Conservation (phyloP, 1,284 basidiomycete species). For the Ustilago lituana region DNA sequence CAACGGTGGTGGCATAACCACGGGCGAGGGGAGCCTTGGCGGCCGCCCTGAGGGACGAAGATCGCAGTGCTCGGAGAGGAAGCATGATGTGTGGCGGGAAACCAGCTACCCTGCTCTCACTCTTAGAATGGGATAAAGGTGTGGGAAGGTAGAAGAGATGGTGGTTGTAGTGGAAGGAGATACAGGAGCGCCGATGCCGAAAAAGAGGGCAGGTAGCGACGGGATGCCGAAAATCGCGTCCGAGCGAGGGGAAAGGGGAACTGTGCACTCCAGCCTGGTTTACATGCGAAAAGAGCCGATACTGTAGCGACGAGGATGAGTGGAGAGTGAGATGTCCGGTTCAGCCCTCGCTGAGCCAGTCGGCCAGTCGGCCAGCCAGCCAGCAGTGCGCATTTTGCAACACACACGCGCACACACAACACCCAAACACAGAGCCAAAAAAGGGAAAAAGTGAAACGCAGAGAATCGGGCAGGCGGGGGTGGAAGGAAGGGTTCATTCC, state of each 20-base stretch:
- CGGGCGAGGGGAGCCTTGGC: conserved; percentile 53
- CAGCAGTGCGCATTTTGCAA: conserved; percentile 20
- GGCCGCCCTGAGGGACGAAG: conserved; percentile 49
- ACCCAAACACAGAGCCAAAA: background rate
- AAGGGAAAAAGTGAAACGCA: conserved; percentile 2
- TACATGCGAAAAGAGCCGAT: conserved; percentile 43
- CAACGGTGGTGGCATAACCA: conserved; percentile 63
- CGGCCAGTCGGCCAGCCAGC: conserved; percentile 4
- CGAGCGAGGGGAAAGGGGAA: conserved; percentile 22
- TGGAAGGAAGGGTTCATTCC: conserved; percentile 9
- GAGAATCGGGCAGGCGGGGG: conserved; percentile 8
- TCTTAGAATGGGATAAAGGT: conserved; percentile 6
- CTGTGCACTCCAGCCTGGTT: background rate
- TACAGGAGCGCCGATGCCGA: conserved; percentile 2
- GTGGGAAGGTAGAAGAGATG: conserved; percentile 8
- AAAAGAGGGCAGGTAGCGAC: conserved; percentile 5
- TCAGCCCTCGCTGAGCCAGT: background rate
- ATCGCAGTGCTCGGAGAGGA: conserved; percentile 51
- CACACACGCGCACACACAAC: background rate
- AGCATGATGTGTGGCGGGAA: conserved; percentile 46
- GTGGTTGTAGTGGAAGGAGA: conserved; percentile 17
- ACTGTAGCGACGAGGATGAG: conserved; percentile 20
- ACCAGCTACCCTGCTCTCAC: conserved; percentile 51
- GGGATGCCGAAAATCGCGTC: conserved; percentile 7
- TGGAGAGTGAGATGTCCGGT: conserved; percentile 14